These are phyloP conservation scores for Fusarium avenaceum DNA, from an alignment of 2,329 filamentous ascomycete genomes.

Conservation along the genomic window DNA sequence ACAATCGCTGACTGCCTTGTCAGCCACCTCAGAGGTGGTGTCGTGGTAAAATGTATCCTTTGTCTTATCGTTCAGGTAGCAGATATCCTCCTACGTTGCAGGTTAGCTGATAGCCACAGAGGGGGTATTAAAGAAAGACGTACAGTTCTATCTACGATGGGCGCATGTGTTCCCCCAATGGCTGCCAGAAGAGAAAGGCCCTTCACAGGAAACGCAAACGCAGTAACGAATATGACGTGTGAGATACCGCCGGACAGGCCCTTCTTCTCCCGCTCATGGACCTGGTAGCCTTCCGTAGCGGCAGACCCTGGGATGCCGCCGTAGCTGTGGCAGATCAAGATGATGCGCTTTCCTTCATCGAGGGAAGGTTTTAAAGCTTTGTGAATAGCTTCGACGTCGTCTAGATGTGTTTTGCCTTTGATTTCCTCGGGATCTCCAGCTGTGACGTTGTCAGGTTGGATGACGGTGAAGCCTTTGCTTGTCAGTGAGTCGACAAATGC, in stretches of 20 bases:
- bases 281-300: conserved; percentile 44
- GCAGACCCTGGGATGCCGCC: conserved; percentile 52
- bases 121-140: rapidly evolving
- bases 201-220: conserved; percentile 43
- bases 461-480: conserved; percentile 8
- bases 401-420: conserved; percentile 10
- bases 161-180: neutral
- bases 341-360: conserved; percentile 2
- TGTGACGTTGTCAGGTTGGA: neutral
- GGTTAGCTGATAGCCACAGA: rapidly evolving
- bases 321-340: conserved; percentile 45
- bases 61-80: conserved; percentile 17
- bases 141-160: conserved; percentile 25
- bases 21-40: neutral
- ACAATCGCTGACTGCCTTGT: neutral
- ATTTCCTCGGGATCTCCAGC: neutral
- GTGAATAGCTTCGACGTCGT: conserved; percentile 19
- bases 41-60: conserved; percentile 23
- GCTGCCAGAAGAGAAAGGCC: conserved; percentile 4
- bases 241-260: conserved; percentile 50
- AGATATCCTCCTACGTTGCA: conserved; percentile 3
- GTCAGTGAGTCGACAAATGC: neutral
- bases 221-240: conserved; percentile 47
- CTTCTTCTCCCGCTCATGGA: conserved; percentile 44
- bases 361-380: neutral